Evolutionary conservation across 2,329 filamentous ascomycete genomes (phyloP), one percentile per base, ranked within the genome.

Genomic region (Lasiodiplodia sp.): DNA sequence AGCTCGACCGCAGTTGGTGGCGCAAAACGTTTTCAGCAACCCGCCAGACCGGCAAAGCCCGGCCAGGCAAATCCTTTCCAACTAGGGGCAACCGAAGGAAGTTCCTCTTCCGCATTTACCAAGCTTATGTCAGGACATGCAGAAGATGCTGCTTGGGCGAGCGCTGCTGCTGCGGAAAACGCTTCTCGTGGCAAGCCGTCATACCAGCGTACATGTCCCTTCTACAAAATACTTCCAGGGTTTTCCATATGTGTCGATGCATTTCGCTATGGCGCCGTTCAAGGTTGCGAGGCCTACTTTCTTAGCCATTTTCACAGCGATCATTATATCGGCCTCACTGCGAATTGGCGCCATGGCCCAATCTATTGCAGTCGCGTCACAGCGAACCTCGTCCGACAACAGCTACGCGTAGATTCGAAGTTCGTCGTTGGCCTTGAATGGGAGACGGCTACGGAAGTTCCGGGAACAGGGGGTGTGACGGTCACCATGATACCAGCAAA

Each of bases 291-390:
- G 66, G 96, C 95, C 1, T 99, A 99, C 77, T 99, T 99, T 73
- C 86, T 99, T 12, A 97, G 94, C 74, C 96, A 99, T 77, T 99
- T 98, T 73, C 96, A 99, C 79, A 97, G 94, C 75, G 96, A 99
- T 77, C 96, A 99, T 77, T 99, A 99, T 74, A 89, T 97, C 40
- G 96, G 96, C 2, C 83, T 99, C 12, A 96, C 93, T 12, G 89
- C 92, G 8, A 93, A 86, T 38, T 99, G 96, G 96, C 88, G 85
- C 49, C 94, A 99, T 77, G 96, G 96, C 0, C 95, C 94, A 0
- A 98, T 99, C 60, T 99, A 97, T 76, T 98, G 96, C 82, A 98
- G 95, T 76, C 91, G 89, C 73, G 92, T 97, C 16, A 99, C 96
- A 0, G 96, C 88, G 0, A 97, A 96, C 74, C 85, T 99, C 2